Conservation (phyloP, 225 moss, liverwort and hornwort species). For the Takakia lepidozioides region DNA sequence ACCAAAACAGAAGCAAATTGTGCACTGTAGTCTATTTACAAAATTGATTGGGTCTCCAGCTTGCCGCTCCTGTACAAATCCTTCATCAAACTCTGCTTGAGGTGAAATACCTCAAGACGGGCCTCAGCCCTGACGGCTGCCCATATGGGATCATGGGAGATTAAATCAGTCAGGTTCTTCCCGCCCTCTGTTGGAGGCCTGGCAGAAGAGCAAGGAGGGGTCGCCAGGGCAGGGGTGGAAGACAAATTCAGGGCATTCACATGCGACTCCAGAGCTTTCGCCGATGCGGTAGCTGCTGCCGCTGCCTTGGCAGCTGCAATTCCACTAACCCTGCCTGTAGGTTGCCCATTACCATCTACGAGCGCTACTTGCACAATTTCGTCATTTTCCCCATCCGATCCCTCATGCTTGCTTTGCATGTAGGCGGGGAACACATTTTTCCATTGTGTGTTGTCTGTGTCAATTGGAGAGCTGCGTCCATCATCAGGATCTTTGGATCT, state of each 20-base stretch:
- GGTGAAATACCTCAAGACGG: conserved; percentile 65
- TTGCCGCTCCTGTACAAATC: conserved; percentile 9
- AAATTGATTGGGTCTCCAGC: not conserved
- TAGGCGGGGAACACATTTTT: conserved; percentile 87
- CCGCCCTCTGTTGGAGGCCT: conserved; percentile 36
- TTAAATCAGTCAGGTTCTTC: conserved; percentile 54
- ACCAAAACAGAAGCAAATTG: too few species aligned
- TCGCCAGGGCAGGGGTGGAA: conserved; percentile 34
- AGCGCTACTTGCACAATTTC: conserved; percentile 40
- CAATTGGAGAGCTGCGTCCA: conserved; percentile 17
- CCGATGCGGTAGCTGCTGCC: conserved; percentile 80
- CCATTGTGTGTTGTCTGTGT: conserved; percentile 52
- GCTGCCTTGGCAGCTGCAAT: conserved; percentile 76
- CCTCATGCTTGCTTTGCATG: conserved; percentile 78
- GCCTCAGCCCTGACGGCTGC: conserved; percentile 94
- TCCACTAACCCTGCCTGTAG: conserved; percentile 50
- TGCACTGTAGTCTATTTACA: too few species aligned
- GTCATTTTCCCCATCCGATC: conserved; percentile 54
- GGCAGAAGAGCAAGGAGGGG: conserved; percentile 60
- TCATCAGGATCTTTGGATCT: conserved; percentile 19
- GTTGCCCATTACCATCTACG: conserved; percentile 26
- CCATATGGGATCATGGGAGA: conserved; percentile 88
- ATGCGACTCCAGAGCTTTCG: conserved; percentile 73
- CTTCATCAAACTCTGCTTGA: conserved; percentile 1
- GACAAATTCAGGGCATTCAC: conserved; percentile 49